A percentile compares a stretch with the other conserved stretches of the same genome.
Evolutionary conservation across 257 asterid genomes (phyloP).

Genomic region (Mentha longifolia): DNA sequence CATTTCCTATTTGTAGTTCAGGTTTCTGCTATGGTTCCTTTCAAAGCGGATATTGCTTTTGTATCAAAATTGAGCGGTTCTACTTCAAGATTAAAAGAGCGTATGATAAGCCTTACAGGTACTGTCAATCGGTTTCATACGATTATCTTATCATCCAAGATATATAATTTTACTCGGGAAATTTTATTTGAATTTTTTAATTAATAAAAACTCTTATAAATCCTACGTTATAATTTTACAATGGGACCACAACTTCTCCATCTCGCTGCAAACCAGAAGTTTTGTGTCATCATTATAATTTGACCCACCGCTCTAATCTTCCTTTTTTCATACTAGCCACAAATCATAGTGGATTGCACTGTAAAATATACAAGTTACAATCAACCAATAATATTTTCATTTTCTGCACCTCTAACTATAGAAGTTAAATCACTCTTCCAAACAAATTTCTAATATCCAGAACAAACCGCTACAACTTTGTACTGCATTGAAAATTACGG

Average conservation of each 20-base stretch:
- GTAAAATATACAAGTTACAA: background rate
- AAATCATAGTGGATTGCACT: background rate
- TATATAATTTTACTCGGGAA: constrained; percentile 5
- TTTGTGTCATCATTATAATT: too few relatives aligned
- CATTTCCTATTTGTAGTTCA: constrained; percentile 42
- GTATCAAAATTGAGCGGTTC: constrained; percentile 61
- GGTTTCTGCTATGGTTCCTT: constrained; percentile 83
- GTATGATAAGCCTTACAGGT: constrained; percentile 71
- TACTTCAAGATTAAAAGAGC: constrained; percentile 61
- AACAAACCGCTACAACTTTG: background rate
- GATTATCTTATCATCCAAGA: constrained; percentile 15
- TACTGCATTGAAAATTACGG: background rate
- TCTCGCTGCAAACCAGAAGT: too few relatives aligned
- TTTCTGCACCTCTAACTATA: background rate
- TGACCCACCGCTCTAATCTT: background rate
- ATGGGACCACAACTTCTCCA: too few relatives aligned
- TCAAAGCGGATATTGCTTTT: constrained; percentile 78
- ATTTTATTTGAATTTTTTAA: background rate
- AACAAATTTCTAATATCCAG: background rate
- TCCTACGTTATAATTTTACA: too few relatives aligned
- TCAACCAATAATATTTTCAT: background rate
- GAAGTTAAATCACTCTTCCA: background rate
- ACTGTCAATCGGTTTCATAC: constrained; percentile 20
- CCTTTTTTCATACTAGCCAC: background rate
- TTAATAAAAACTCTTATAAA: background rate